Conservation (phyloP, 331 rosid species). For the Malus hybrid region DNA sequence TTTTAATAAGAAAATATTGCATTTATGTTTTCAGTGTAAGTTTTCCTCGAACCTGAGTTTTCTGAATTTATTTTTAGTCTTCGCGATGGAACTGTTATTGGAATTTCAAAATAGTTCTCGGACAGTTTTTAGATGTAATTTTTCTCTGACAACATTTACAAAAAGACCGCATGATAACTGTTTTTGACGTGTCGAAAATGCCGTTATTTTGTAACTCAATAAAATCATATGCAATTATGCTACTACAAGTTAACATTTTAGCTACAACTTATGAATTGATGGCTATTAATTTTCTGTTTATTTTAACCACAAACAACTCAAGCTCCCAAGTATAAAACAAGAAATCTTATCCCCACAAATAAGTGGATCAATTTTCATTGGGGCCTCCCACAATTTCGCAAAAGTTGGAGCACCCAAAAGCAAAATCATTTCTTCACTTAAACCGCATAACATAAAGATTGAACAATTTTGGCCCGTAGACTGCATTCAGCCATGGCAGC, state of each 20-base stretch:
- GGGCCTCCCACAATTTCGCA: neutral
- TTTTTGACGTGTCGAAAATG: too few species aligned
- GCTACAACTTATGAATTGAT: neutral
- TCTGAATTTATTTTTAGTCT: neutral
- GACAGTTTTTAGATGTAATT: too few species aligned
- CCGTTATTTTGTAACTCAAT: too few species aligned
- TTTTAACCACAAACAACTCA: constrained; percentile 26
- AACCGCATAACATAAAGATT: neutral
- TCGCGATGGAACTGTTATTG: rapidly evolving
- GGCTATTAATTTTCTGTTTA: neutral
- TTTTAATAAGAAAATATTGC: neutral
- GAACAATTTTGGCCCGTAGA: neutral
- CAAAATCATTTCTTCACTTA: neutral
- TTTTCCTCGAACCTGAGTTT: neutral
- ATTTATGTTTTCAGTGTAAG: neutral
- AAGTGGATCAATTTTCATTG: constrained; percentile 7
- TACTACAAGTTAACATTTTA: too few species aligned
- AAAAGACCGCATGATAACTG: too few species aligned
- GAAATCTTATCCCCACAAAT: constrained; percentile 47
- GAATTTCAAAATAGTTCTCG: neutral
- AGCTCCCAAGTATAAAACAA: constrained; percentile 10
- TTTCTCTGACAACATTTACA: neutral
- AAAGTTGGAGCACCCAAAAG: neutral
- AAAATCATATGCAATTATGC: too few species aligned
- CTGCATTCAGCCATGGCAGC: constrained; percentile 58